phyloP scores from a whole-genome alignment of 2,329 filamentous ascomycete genomes.

The Ophiostoma quercus region DNA sequence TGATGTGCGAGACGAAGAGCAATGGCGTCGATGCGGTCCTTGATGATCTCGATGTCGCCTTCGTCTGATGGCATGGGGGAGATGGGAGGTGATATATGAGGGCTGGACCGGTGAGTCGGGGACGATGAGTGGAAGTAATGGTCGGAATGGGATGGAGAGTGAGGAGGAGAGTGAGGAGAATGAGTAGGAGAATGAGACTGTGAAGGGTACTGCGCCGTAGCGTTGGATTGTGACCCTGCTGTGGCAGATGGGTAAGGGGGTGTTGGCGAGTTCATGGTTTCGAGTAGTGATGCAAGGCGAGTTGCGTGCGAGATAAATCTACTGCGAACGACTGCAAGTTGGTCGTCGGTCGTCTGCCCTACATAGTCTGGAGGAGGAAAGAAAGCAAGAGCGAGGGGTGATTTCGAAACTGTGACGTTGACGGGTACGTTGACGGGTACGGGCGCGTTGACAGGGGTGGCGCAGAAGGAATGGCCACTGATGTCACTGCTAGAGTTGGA shows the following conservation, averaged over 20 bases:
- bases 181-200: conserved; percentile 28
- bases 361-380: background rate
- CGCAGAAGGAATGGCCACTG: conserved; percentile 10
- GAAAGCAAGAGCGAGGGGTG: conserved; percentile 4
- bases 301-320: background rate
- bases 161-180: conserved; percentile 28
- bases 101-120: background rate
- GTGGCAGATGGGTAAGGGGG: conserved; percentile 27
- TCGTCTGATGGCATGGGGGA: conserved; percentile 33
- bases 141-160: conserved; percentile 18
- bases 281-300: conserved; percentile 34
- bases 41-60: conserved; percentile 48
- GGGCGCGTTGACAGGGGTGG: background rate
- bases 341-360: conserved; percentile 7
- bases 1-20: conserved; percentile 47
- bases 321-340: conserved; percentile 8
- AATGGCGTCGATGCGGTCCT: conserved; percentile 56
- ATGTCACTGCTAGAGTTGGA: conserved; percentile 13
- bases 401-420: background rate
- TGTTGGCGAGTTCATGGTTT: conserved; percentile 42
- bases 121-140: conserved; percentile 1
- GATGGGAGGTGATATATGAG: conserved; percentile 19
- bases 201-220: background rate
- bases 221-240: background rate
- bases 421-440: conserved; percentile 1